These are phyloP conservation scores for Ascosphaera apis DNA, from an alignment of 2,329 filamentous ascomycete species.

Conservation along the genomic window DNA sequence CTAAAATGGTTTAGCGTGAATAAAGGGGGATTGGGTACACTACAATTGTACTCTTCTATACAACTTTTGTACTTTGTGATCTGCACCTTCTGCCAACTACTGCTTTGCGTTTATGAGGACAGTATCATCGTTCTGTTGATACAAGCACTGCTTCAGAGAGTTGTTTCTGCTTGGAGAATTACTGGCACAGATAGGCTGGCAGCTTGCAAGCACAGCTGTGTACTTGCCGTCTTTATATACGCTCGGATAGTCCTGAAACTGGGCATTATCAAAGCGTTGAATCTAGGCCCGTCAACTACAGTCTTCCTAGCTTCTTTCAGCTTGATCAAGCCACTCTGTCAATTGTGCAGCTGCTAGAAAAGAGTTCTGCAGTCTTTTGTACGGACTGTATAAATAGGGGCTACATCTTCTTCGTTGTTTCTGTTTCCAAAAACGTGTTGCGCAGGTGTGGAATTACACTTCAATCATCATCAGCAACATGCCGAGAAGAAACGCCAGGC, in stretches of 20 bases:
- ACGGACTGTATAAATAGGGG: too few relatives aligned
- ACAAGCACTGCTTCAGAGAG: not conserved
- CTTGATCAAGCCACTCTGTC: not conserved
- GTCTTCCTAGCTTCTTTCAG: not conserved
- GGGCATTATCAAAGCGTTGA: not conserved
- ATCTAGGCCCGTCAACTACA: not conserved
- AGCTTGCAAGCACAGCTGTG: not conserved
- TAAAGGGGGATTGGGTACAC: not conserved
- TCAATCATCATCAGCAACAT: not conserved
- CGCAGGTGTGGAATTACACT: too few relatives aligned
- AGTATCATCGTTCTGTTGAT: not conserved
- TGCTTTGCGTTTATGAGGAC: not conserved
- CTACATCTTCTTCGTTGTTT: too few relatives aligned
- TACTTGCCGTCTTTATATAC: not conserved
- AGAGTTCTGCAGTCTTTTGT: too few relatives aligned
- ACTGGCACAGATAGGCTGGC: not conserved
- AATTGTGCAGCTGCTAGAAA: not conserved
- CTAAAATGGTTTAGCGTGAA: not conserved
- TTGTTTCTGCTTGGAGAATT: too few relatives aligned
- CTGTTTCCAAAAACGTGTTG: too few relatives aligned
- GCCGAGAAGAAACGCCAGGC: not conserved
- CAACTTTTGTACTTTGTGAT: not conserved
- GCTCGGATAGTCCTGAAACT: not conserved
- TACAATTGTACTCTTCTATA: slow-evolving; percentile 1
- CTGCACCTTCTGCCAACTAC: not conserved